A percentile compares a stretch with the other conserved stretches of the same genome.
phyloP scores from a whole-genome alignment of 1,139 yeast genomes.

The Keqinozyma sinolaborantium region DNA sequence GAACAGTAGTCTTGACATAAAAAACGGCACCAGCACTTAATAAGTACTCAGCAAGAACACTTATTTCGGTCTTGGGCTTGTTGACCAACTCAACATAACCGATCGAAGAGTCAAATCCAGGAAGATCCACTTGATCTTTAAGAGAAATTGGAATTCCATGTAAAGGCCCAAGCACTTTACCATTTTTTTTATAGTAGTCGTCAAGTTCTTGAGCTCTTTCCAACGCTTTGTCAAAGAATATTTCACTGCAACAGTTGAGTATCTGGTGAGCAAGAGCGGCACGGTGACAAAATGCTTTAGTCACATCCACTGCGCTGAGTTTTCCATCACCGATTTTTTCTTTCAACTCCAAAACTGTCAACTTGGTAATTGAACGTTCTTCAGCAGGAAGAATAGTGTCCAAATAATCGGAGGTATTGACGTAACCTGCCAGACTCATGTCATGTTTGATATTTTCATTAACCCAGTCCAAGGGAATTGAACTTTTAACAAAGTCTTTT shows the following conservation, averaged over 20 bases:
- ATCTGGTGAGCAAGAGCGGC: conserved; percentile 45
- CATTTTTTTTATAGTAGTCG: conserved; percentile 23
- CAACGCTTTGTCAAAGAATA: conserved; percentile 24
- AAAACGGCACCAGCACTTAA: conserved; percentile 51
- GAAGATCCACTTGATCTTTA: conserved; percentile 47
- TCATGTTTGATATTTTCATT: conserved; percentile 3
- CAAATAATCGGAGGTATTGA: conserved; percentile 10
- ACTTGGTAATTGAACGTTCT: conserved; percentile 15
- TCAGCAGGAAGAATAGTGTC: conserved; percentile 11
- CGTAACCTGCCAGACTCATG: conserved; percentile 7
- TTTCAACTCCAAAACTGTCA: conserved; percentile 4
- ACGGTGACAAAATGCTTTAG: conserved; percentile 13
- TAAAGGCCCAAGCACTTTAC: conserved; percentile 47
- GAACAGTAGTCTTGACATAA: conserved; percentile 55
- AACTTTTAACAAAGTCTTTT: conserved; percentile 8
- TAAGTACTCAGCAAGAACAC: conserved; percentile 41
- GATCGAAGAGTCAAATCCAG: conserved; percentile 41
- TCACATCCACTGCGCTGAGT: conserved; percentile 3
- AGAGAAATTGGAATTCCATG: conserved; percentile 70
- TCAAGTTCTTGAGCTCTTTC: conserved; percentile 36
- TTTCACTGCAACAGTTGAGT: conserved; percentile 28
- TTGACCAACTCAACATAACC: conserved; percentile 37
- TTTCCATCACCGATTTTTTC: conserved; percentile 3
- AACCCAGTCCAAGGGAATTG: conserved; percentile 24
- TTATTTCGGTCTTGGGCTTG: conserved; percentile 26